These are phyloP conservation scores for Cercospora sp. DNA, from an alignment of 2,329 filamentous ascomycete species.

Conservation along the genomic window DNA sequence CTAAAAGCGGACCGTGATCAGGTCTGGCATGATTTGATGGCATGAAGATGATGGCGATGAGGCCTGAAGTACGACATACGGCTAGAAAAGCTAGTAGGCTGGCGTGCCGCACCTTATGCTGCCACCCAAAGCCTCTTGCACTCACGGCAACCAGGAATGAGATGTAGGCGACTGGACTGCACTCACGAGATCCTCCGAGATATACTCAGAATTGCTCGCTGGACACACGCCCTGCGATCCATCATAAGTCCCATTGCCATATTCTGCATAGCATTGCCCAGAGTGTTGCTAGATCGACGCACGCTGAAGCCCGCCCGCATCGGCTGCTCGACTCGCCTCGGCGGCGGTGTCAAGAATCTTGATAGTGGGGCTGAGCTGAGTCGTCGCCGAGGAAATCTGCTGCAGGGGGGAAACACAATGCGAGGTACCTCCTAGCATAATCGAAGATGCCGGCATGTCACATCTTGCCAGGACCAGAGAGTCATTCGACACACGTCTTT, in stretches of 20 bases:
- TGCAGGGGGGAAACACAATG: no score
- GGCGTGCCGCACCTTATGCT: neutral
- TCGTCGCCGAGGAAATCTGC: no score
- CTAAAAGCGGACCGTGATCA: conserved; percentile 9
- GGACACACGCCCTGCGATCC: neutral
- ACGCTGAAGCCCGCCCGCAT: no score
- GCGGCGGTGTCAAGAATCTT: no score
- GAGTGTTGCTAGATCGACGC: no score
- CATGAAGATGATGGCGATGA: neutral
- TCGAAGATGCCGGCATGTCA: no score
- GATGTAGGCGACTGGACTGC: neutral
- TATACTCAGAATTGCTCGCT: neutral
- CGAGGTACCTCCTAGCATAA: no score
- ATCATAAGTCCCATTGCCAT: neutral
- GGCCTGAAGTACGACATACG: neutral
- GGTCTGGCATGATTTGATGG: conserved; percentile 11
- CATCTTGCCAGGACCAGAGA: no score
- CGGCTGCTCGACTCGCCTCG: no score
- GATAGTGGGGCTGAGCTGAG: no score
- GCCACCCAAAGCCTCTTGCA: neutral
- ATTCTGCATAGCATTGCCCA: neutral
- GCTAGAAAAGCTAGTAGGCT: neutral
- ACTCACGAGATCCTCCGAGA: neutral
- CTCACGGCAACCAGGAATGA: neutral
- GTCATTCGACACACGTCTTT: no score